phyloP scores from a whole-genome alignment of 2,329 filamentous ascomycete genomes.

The Ustulina deusta region DNA sequence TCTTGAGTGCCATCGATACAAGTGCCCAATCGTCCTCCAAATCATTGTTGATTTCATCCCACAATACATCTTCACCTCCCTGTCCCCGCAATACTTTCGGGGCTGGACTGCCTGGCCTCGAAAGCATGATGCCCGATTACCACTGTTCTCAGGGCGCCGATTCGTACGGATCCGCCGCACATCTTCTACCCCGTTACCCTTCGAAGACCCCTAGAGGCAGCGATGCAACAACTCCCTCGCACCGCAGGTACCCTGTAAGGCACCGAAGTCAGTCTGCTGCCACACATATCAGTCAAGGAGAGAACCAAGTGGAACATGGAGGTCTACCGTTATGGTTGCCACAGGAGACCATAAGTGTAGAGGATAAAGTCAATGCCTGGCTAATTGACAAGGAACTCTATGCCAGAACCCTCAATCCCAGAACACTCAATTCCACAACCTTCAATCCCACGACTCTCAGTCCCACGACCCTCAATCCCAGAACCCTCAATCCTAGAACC shows the following conservation, averaged over 20 bases:
- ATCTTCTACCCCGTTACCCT: slow-evolving; percentile 24
- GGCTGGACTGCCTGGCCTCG: neutral
- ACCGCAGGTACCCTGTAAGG: slow-evolving; percentile 10
- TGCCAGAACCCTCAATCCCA: neutral
- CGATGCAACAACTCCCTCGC: slow-evolving; percentile 15
- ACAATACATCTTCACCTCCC: too few species aligned
- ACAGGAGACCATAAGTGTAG: slow-evolving; percentile 11
- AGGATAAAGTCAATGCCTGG: slow-evolving; percentile 30
- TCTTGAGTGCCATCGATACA: neutral
- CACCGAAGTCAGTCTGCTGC: slow-evolving; percentile 13
- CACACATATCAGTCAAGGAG: slow-evolving; percentile 12
- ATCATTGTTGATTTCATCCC: neutral
- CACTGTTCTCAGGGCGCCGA: neutral
- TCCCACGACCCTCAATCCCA: slow-evolving; percentile 5
- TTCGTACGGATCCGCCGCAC: neutral
- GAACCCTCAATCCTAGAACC: neutral
- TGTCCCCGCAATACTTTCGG: neutral
- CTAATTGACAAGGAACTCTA: neutral
- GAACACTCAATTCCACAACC: slow-evolving; percentile 1
- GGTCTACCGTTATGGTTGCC: slow-evolving; percentile 24
- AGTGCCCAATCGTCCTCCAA: neutral
- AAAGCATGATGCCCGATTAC: slow-evolving; percentile 12
- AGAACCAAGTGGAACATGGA: slow-evolving; percentile 7
- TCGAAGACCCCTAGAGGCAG: neutral
- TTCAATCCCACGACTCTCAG: too few species aligned